Base-by-base conservation (phyloP, 163 green algal species). In the Volvox carteri region DNA sequence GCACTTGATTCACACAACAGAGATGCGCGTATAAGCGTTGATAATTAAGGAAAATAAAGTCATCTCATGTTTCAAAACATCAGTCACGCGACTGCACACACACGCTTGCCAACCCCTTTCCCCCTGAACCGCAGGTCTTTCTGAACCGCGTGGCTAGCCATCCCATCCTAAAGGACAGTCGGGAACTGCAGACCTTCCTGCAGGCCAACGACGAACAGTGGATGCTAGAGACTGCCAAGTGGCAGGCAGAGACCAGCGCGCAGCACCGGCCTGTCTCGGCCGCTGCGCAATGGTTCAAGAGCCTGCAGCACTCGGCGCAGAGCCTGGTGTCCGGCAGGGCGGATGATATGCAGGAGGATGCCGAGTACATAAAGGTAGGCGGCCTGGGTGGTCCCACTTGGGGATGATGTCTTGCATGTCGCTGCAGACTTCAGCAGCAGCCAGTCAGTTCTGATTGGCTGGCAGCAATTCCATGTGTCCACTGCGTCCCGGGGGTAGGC, bases 141-240 rank as follows among this genome's bases (percentile, higher is more conserved):
- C n/a, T 95, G 44, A 94, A 90, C 76, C 90, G 90, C 23, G 89
- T 95, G 41, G 96, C 95, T 0, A 78, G 91, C 7, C 97, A 99
- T 87, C 96, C 96, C 0, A 67, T 93, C n/a, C 95, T 99, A 30
- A 85, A 88, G 23, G 78, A 92, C 42, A 96, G 92, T 89, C 65
- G 42, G 41, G 94, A 97, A 76, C 93, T 99, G 84, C 93, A 96
- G 90, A 92, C 95, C n/a, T 99, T 99, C 92, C 93, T 99, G 58
- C 92, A 98, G 85, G 93, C 96, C 5, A 95, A 86, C 70, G 89
- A 89, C 41, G 91, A 92, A 50, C 41, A 79, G 23, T 93, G 80
- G 86, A 87, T 81, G 50, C 79, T 92, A 1, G 87, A 92, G 85
- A 91, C 90, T 42, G 91, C 91, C 12, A 89, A 86, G 33, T 94